Conservation (phyloP, 345 rosid species). For the Stellera chamaejasme region DNA sequence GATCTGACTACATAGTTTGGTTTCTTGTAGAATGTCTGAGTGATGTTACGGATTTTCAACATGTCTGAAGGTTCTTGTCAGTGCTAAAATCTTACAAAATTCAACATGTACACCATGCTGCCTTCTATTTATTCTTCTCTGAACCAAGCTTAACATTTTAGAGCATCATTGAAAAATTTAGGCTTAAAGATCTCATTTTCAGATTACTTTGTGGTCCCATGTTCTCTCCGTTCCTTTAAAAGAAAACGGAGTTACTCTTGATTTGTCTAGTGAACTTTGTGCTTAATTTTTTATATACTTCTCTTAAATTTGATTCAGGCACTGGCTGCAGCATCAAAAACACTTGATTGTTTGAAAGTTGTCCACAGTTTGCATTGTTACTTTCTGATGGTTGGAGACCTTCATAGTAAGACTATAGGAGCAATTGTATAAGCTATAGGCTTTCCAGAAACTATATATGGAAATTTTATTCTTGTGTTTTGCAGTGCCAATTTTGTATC, state of each 20-base stretch:
- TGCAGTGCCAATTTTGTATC: conserved; percentile 78
- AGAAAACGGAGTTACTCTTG: not conserved
- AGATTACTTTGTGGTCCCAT: too few species aligned
- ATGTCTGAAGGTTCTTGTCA: too few species aligned
- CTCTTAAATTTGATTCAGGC: conserved; percentile 43
- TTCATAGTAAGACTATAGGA: conserved; percentile 48
- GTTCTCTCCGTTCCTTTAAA: too few species aligned
- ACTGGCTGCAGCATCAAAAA: conserved; percentile 93
- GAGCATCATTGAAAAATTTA: too few species aligned
- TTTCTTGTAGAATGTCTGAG: too few species aligned
- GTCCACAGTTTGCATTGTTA: conserved; percentile 89
- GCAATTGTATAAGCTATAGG: conserved; percentile 5
- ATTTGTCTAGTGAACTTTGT: conserved; percentile 3
- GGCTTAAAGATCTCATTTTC: too few species aligned
- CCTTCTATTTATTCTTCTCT: too few species aligned
- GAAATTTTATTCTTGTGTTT: conserved; percentile 6
- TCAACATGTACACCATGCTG: too few species aligned
- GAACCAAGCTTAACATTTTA: too few species aligned
- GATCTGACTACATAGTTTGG: too few species aligned
- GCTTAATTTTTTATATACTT: not conserved
- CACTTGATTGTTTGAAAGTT: conserved; percentile 82
- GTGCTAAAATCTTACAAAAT: too few species aligned
- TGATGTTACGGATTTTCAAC: too few species aligned
- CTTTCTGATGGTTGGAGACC: conserved; percentile 89
- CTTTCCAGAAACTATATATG: conserved; percentile 2